phyloP scores from a whole-genome alignment of 805 yeast species.

The Kockiozyma suomiensis region DNA sequence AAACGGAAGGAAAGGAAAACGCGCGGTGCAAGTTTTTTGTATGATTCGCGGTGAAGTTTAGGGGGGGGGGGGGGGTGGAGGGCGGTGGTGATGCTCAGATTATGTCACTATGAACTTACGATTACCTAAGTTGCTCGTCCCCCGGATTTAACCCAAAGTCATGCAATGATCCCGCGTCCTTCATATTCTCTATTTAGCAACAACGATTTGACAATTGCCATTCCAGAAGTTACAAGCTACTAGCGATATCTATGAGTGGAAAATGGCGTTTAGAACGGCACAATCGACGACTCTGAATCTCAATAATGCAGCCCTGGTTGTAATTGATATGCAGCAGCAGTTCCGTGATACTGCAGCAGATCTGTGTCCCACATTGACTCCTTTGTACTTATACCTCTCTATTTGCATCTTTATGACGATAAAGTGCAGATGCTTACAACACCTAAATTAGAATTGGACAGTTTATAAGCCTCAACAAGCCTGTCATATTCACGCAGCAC shows the following conservation, averaged over 20 bases:
- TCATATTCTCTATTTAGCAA: too few relatives aligned
- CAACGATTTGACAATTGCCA: too few relatives aligned
- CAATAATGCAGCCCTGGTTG: slow-evolving; percentile 18
- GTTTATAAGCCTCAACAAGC: slow-evolving; percentile 2
- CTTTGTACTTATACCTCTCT: slow-evolving; percentile 13
- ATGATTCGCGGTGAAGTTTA: too few relatives aligned
- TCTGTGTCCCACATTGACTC: slow-evolving; percentile 13
- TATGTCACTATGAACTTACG: too few relatives aligned
- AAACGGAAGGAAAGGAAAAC: neutral
- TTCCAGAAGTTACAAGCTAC: too few relatives aligned
- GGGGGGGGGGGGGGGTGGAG: too few relatives aligned
- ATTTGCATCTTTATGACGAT: neutral
- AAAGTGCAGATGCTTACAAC: neutral
- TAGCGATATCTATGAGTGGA: neutral
- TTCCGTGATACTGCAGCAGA: slow-evolving; percentile 16
- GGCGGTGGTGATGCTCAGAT: too few relatives aligned
- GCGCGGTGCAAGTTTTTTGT: too few relatives aligned
- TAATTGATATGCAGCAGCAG: slow-evolving; percentile 31
- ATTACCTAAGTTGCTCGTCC: too few relatives aligned
- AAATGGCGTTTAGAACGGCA: slow-evolving; percentile 20
- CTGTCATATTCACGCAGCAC: slow-evolving; percentile 31
- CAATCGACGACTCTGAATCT: slow-evolving; percentile 17
- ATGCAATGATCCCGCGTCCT: too few relatives aligned
- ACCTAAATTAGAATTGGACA: slow-evolving; percentile 1
- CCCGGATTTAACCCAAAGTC: too few relatives aligned